phyloP scores from a whole-genome alignment of 2,329 filamentous ascomycete species.

The Apiospora arundinis region DNA sequence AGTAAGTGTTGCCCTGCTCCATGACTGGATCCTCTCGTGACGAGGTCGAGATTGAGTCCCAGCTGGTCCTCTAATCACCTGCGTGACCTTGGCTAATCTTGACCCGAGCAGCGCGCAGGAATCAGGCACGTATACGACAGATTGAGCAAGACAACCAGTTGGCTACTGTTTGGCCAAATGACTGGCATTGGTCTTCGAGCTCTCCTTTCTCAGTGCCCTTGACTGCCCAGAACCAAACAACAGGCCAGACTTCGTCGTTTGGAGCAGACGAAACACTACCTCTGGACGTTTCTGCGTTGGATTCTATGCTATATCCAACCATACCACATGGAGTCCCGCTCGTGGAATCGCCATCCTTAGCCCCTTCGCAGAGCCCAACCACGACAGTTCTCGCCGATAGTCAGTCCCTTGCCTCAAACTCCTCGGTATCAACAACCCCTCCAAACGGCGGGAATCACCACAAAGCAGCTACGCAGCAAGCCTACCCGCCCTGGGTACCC shows the following conservation, averaged over 20 bases:
- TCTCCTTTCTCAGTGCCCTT: neutral
- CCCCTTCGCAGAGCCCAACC: neutral
- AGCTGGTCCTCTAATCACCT: neutral
- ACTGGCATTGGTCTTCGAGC: neutral
- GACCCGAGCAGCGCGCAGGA: neutral
- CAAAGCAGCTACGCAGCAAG: neutral
- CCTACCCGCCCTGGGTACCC: neutral
- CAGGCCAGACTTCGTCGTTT: neutral
- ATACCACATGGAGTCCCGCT: neutral
- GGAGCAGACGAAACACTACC: neutral
- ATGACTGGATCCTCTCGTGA: neutral
- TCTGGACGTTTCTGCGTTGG: neutral
- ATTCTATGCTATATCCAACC: constrained; percentile 12
- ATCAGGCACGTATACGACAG: constrained; percentile 8
- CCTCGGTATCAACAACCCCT: neutral
- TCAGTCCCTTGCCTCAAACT: neutral
- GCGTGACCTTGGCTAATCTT: neutral
- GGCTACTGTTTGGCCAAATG: neutral
- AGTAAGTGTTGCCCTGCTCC: neutral
- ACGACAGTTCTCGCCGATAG: neutral
- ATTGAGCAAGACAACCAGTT: neutral
- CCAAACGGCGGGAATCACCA: neutral
- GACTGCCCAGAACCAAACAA: neutral
- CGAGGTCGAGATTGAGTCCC: neutral
- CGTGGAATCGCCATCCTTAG: neutral